These are phyloP conservation scores for Hyaloscypha variabilis DNA, from an alignment of 495 filamentous ascomycete genomes.

Conservation along the genomic window DNA sequence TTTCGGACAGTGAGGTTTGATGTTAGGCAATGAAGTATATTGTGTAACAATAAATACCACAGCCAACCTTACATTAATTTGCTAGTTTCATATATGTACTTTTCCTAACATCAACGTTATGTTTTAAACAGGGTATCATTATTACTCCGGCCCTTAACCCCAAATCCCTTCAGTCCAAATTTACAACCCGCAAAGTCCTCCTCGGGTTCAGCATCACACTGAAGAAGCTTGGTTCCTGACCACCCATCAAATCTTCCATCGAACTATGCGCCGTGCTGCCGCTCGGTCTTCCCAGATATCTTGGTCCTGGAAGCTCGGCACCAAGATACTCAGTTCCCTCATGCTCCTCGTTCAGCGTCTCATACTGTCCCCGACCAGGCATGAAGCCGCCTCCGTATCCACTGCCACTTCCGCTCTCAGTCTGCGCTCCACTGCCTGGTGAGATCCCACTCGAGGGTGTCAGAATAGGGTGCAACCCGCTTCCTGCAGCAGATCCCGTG, in stretches of 20 bases:
- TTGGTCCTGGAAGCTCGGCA: conserved; percentile 15
- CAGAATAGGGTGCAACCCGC: conserved; percentile 1
- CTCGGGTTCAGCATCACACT: conserved; percentile 72
- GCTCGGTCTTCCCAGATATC: conserved; percentile 6
- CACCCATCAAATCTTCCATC: conserved; percentile 58
- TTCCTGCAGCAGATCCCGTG: conserved; percentile 11
- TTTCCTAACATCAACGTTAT: neutral
- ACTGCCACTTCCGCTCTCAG: neutral
- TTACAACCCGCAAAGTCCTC: conserved; percentile 73
- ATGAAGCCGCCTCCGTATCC: conserved; percentile 16
- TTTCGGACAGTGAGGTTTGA: too few relatives aligned
- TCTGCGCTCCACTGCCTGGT: conserved; percentile 12
- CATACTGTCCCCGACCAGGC: conserved; percentile 16
- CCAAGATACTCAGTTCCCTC: conserved; percentile 22
- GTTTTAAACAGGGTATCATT: conserved; percentile 2
- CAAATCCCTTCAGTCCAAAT: conserved; percentile 38
- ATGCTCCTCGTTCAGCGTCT: conserved; percentile 21
- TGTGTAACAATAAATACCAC: too few relatives aligned
- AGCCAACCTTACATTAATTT: too few relatives aligned
- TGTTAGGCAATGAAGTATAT: too few relatives aligned
- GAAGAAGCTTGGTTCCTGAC: conserved; percentile 72
- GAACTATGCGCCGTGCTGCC: conserved; percentile 25
- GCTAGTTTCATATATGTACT: too few relatives aligned
- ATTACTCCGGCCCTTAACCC: conserved; percentile 1
- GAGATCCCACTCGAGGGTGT: conserved; percentile 14